Base-by-base conservation (phyloP, 768 basidiomycete species). In the Termitomyces sp. region DNA sequence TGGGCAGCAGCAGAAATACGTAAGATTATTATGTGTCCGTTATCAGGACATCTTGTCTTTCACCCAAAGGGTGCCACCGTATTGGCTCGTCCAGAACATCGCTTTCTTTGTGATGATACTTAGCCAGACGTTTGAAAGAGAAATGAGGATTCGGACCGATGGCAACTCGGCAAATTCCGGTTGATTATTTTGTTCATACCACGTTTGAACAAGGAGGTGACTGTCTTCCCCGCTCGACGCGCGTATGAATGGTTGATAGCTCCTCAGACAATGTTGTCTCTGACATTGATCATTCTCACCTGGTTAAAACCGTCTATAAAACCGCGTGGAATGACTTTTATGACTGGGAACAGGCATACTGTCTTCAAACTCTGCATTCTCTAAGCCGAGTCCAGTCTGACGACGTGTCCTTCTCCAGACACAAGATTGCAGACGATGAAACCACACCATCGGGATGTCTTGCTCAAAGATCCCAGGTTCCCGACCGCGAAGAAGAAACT, bases 341-440 rank as follows among this genome's bases (percentile, higher is more conserved):
- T 50, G n/a, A 24, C 18, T 68, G 67, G 67, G 66, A 68, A 54
- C 60, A 64, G 31, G 51, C 60, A 18, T 24, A 67, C 51, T 65
- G 60, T 57, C 48, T 46, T 9, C 56, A 47, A 34, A 60, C 57
- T 33, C 42, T 68, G 33, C 39, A 57, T 15, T 59, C 62, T 24
- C 51, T 68, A 24, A 62, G 60, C 42, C 62, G 59, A 52, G 28
- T 18, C 16, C 28, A 52, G 33, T 5, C 33, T n/a, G 42, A 28
- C 28, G 39, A 36, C 22, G 42, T 48, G n/a, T 41, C 41, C 6
- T 34, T 28, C 29, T 26, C 31, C 29, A n/a, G 51, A 5, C 22
- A 24, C 3, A 24, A 50, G 0, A 8, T 8, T 6, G 16, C 22
- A 13, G 33, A 55, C 15, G 12, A n/a, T 10, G n/a, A 22, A 50